These are phyloP conservation scores for Xerocomus minutiporus DNA, from an alignment of 1,284 basidiomycete genomes.

Conservation along the genomic window DNA sequence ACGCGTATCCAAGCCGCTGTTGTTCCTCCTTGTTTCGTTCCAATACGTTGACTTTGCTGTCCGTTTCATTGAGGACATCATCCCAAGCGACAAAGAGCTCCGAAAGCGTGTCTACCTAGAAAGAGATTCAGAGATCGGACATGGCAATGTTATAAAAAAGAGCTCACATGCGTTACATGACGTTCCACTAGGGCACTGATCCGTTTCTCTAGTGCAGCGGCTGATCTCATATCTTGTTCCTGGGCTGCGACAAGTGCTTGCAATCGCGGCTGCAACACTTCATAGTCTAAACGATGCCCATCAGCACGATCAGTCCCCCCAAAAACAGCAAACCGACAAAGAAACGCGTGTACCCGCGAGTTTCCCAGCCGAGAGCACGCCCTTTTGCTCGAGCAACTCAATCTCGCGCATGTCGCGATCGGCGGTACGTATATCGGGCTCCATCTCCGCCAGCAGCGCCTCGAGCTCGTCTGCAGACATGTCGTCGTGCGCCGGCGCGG, in stretches of 20 bases:
- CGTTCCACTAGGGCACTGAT: constrained; percentile 59
- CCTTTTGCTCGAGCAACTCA: constrained; percentile 60
- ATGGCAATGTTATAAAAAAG: background rate
- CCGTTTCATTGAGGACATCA: constrained; percentile 59
- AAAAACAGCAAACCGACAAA: background rate
- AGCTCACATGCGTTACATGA: constrained; percentile 62
- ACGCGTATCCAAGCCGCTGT: constrained; percentile 50
- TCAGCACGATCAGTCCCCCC: background rate
- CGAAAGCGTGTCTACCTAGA: constrained; percentile 68
- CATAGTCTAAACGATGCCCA: constrained; percentile 45
- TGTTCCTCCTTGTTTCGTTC: constrained; percentile 58
- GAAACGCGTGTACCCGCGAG: constrained; percentile 45
- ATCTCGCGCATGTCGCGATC: constrained; percentile 78
- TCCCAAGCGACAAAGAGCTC: constrained; percentile 81
- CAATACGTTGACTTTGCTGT: constrained; percentile 49
- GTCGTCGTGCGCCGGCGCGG: constrained; percentile 46
- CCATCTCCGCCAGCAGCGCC: constrained; percentile 69
- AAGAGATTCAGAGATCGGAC: background rate
- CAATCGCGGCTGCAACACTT: constrained; percentile 58
- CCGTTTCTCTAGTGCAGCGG: constrained; percentile 57
- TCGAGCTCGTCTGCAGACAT: constrained; percentile 66
- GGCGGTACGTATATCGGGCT: constrained; percentile 71
- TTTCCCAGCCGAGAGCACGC: constrained; percentile 66
- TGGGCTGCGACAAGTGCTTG: constrained; percentile 53
- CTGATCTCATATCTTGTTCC: constrained; percentile 51